Evolutionary conservation across 75 land plant species (phyloP), one percentile per base, ranked within the genome.

Genomic region (Cupressus sempervirens): DNA sequence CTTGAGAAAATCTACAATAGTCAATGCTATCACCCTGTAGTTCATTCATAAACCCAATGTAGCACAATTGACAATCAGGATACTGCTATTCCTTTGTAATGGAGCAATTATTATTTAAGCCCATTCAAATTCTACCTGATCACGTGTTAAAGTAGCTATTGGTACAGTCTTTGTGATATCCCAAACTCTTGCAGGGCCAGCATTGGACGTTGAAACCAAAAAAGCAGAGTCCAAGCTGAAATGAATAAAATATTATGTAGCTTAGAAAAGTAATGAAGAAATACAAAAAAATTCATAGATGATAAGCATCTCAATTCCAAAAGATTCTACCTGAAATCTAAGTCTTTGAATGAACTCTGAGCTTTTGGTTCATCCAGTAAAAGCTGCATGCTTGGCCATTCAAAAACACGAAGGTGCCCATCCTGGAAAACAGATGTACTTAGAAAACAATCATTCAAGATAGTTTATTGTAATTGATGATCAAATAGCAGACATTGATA

Each of bases 161-260:
- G 92, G 93, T 84, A 86, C 86, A 83, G 90, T 92, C 83, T 92
- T 93, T 84, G 83, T 91, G 73, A 83, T 83, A 34, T 92, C 91
- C 99, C 99, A 98, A 76, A 98, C 88, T 88, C 98, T 93, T 77
- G 93, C 94, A 50, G 93, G 86, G 62, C 97, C 97, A 91, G 92
- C 98, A 86, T 86, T 89, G 30, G 96, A 92, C 76, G 98, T 96
- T 85, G 98, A 86, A 68, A 91, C 99, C 58, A 98, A 89, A 81
- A 88, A 93, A 41, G 91, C 95, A 35, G 96, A 93, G 65, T 96
- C 99, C 83, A 98, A 88, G 89, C 99, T 97, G 94, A 43, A 85
- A 50, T 56, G 58, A 41, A 41, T 23, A 41, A 16, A 76, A 32
- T 46, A 46, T n/a, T 36, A 84, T n/a, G 80, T 36, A 84, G 80